Evolutionary conservation across 768 basidiomycete genomes (phyloP), one percentile per base, ranked within the genome.

Genomic region (Sistotremastrum niveocremeum): DNA sequence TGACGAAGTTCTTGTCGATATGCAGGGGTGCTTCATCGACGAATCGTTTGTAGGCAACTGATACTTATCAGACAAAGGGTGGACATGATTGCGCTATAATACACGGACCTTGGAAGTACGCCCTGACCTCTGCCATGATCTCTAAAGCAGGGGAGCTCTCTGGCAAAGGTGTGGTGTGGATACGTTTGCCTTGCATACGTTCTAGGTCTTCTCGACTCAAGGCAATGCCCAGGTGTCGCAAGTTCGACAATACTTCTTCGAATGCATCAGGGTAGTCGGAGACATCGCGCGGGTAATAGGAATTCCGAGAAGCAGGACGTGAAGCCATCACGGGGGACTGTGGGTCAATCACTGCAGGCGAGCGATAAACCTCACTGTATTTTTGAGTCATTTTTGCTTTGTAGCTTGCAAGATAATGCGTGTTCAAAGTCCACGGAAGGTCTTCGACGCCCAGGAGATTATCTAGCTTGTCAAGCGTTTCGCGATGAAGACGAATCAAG

Each of bases 71-170:
- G 10, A 37, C 7, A 37, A 6, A 11, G 9, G 32, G 7, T 36
- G 30, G 31, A 48, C 7, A 34, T n/a, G n/a, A n/a, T 31, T 9
- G 43, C n/a, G 28, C 31, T 34, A n/a, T 37, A 31, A 34, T 39
- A 32, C n/a, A 47, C 53, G 6, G 53, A 81, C 84, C 82, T 68
- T 84, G 79, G 58, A 84, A 84, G 51, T 84, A 84, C 0, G 77
- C 81, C 4, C 79, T 66, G 1, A 83, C 79, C 46, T 76, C 71
- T 0, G 79, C 79, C 80, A 85, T 84, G 53, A 84, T 80, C 3
- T 60, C 52, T 11, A 84, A 52, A 0, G 77, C 77, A 0, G 71
- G 67, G n/a, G 41, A 38, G 20, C n/a, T 30, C 1, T 20, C 20
- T 2, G 20, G 20, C 20, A 20, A 6, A 39, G 29, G 12, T 10